phyloP scores from a whole-genome alignment of 306 rosid genomes.

The Abrus precatorius region DNA sequence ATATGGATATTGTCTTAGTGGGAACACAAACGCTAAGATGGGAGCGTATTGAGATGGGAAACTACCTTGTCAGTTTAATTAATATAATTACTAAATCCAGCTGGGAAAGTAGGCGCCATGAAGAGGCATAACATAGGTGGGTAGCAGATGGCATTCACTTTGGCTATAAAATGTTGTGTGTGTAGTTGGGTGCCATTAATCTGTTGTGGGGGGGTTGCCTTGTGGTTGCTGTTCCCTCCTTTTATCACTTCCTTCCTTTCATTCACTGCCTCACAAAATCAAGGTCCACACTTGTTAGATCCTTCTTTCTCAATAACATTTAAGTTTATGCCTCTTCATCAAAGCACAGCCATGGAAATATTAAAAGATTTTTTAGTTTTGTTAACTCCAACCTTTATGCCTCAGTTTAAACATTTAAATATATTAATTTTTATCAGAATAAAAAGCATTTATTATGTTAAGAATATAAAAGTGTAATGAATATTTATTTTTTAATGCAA shows the following conservation, averaged over 20 bases:
- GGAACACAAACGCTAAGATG: slow-evolving; percentile 31
- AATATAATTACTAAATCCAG: slow-evolving; percentile 46
- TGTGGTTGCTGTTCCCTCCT: slow-evolving; percentile 20
- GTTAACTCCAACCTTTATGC: too few species aligned
- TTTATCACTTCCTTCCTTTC: slow-evolving; percentile 20
- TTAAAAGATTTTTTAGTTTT: not conserved
- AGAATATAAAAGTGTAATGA: too few species aligned
- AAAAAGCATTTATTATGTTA: too few species aligned
- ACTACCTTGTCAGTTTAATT: slow-evolving; percentile 53
- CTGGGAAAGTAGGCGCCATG: slow-evolving; percentile 51
- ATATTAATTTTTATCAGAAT: too few species aligned
- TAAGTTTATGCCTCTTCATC: not conserved
- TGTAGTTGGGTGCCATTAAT: slow-evolving; percentile 56
- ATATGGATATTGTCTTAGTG: slow-evolving; percentile 5
- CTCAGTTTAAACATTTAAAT: too few species aligned
- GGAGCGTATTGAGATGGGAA: slow-evolving; percentile 10
- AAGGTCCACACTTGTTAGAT: slow-evolving; percentile 31
- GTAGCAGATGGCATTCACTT: slow-evolving; percentile 52
- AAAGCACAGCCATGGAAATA: slow-evolving; percentile 3
- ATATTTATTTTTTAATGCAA: too few species aligned
- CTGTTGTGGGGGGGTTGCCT: slow-evolving; percentile 40
- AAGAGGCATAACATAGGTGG: slow-evolving; percentile 52
- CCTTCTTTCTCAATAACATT: not conserved
- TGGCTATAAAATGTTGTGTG: slow-evolving; percentile 46
- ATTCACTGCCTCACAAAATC: slow-evolving; percentile 37